phyloP scores from a whole-genome alignment of 495 filamentous ascomycete genomes.

The Aspergillus bertholletiae region DNA sequence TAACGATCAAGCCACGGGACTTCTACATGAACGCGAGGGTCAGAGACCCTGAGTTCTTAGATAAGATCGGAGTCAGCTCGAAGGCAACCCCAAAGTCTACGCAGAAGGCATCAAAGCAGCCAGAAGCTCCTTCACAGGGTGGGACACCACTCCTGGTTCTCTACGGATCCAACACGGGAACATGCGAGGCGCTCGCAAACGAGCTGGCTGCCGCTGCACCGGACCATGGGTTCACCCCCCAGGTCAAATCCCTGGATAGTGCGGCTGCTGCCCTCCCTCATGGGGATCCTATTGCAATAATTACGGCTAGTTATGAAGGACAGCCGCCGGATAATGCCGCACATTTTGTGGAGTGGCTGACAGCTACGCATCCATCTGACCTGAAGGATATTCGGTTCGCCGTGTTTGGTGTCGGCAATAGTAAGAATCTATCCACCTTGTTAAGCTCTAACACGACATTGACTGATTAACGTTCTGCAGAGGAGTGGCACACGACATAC shows the following conservation, averaged over 20 bases:
- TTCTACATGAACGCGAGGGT: slow-evolving; percentile 66
- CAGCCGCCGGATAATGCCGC: slow-evolving; percentile 14
- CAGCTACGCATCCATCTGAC: background rate
- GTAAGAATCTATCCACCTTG: no score
- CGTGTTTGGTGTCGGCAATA: no score
- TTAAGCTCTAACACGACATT: no score
- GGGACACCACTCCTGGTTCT: slow-evolving; percentile 6
- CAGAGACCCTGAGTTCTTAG: slow-evolving; percentile 27
- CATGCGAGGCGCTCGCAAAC: slow-evolving; percentile 9
- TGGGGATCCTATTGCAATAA: slow-evolving; percentile 5
- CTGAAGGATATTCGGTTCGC: slow-evolving; percentile 4
- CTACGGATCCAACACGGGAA: slow-evolving; percentile 12
- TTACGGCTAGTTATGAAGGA: slow-evolving; percentile 13
- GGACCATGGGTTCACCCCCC: slow-evolving; percentile 2
- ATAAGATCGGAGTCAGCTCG: background rate
- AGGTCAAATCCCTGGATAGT: slow-evolving; percentile 4
- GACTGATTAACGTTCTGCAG: no score
- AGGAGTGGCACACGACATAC: slow-evolving; percentile 71
- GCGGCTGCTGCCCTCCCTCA: background rate
- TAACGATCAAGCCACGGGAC: slow-evolving; percentile 74
- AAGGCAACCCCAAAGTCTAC: background rate
- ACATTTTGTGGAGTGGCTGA: slow-evolving; percentile 12
- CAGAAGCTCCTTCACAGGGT: background rate
- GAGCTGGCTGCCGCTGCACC: slow-evolving; percentile 5
- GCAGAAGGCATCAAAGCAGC: background rate